Evolutionary conservation across 2,329 filamentous ascomycete species (phyloP).

Genomic region (Penicillium sp.): DNA sequence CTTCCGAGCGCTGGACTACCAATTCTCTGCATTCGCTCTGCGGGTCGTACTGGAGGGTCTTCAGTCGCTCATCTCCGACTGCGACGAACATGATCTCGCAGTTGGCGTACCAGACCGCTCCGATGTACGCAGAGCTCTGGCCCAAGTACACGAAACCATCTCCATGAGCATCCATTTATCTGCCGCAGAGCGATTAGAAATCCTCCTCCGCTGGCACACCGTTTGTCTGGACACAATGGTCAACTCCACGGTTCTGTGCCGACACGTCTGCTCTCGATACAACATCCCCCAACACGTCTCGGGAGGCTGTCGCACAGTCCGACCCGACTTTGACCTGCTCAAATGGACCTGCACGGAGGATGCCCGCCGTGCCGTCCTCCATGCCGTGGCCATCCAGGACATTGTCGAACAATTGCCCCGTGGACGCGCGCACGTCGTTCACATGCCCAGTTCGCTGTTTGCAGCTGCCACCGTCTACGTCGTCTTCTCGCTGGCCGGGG

Average conservation of each 20-base stretch:
- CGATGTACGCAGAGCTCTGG: constrained; percentile 44
- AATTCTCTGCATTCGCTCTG: constrained; percentile 44
- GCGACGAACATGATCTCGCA: constrained; percentile 39
- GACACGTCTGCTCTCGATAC: constrained; percentile 42
- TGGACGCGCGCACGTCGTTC: constrained; percentile 48
- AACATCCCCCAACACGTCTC: constrained; percentile 45
- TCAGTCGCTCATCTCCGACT: constrained; percentile 47
- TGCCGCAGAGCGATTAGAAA: constrained; percentile 41
- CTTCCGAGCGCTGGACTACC: constrained; percentile 32
- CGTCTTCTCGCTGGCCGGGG: constrained; percentile 43
- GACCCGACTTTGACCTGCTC: constrained; percentile 38
- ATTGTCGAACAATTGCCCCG: constrained; percentile 49
- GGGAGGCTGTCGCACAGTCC: constrained; percentile 30
- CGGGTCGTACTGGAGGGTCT: constrained; percentile 49
- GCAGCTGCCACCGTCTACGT: constrained; percentile 47
- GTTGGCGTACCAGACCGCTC: constrained; percentile 44
- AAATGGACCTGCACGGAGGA: constrained; percentile 44
- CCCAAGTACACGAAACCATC: constrained; percentile 43
- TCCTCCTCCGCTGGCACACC: constrained; percentile 48
- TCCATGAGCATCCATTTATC: constrained; percentile 39
- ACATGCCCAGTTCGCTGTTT: constrained; percentile 49
- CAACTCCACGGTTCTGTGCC: constrained; percentile 43
- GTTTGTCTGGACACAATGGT: constrained; percentile 48
- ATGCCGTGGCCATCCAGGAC: constrained; percentile 50
- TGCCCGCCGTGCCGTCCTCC: constrained; percentile 44